Evolutionary conservation across 1,284 basidiomycete genomes (phyloP).

Genomic region (Tilletia caries): DNA sequence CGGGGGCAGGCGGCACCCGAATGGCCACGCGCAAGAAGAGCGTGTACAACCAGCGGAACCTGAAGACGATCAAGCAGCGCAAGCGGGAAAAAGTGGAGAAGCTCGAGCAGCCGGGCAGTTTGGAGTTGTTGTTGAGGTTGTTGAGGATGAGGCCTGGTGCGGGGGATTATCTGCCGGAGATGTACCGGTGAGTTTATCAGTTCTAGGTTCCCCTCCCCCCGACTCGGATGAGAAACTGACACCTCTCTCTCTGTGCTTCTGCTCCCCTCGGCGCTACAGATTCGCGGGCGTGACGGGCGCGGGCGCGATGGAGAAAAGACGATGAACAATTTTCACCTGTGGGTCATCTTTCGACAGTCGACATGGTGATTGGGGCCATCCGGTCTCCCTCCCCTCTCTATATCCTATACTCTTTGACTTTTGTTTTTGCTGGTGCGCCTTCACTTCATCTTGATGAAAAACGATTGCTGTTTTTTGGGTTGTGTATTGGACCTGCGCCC

Average conservation of each 20-base stretch:
- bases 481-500: too few species aligned
- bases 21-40: slow-evolving; percentile 32
- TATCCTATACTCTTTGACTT: too few species aligned
- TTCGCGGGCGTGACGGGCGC: slow-evolving; percentile 11
- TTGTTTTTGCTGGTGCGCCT: too few species aligned
- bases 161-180: slow-evolving; percentile 42
- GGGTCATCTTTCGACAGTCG: too few species aligned
- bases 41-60: slow-evolving; percentile 70
- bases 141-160: slow-evolving; percentile 45
- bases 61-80: slow-evolving; percentile 91
- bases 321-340: too few species aligned
- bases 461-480: too few species aligned
- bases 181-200: not conserved
- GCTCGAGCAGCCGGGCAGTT: slow-evolving; percentile 23
- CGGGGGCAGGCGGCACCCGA: not conserved
- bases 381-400: too few species aligned
- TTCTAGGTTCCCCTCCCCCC: too few species aligned
- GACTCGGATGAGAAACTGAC: not conserved
- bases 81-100: slow-evolving; percentile 82
- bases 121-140: slow-evolving; percentile 29
- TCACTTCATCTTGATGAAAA: too few species aligned
- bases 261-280: too few species aligned
- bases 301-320: not conserved
- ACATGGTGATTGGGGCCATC: too few species aligned
- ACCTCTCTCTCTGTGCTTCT: not conserved